Base-by-base conservation (phyloP, 345 rosid genomes). In the Clausena lansium region DNA sequence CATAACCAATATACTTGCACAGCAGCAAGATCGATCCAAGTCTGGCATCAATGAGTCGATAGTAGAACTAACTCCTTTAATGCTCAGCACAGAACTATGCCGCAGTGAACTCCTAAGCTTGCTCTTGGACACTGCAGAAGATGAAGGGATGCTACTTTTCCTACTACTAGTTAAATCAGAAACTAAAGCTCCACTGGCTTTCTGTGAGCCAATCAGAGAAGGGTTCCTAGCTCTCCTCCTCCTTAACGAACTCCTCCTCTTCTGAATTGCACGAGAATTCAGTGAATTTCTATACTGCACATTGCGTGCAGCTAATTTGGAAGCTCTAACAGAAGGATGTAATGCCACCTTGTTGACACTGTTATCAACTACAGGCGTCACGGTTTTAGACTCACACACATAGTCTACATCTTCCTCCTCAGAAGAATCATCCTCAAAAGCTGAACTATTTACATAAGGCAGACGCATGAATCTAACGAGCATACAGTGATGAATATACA, bases 161-260 rank as follows among this genome's bases (percentile, higher is more conserved):
- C 90, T 88, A 79, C 90, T 83, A 68, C 83, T 80, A 27, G 89
- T 81, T 69, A 89, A 71, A 81, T 90, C 98, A 74, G 91, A 86
- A 76, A 84, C 86, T n/a, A 86, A 63, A 28, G 87, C 76, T 65
- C 93, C 95, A 79, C 80, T 87, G 73, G 87, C 79, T 81, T 84
- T 88, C 77, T 89, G 91, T 38, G 73, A 28, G 60, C 88, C 82
- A 36, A 70, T 70, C 28, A 81, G 66, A 3, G 87, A 78, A 77
- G 86, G 83, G 84, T 85, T 90, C 75, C 92, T 88, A 28, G 89
- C 86, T 85, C 91, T 88, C 84, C 84, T 91, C 81, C 89, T 82
- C 88, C 89, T 89, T 33, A 88, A 67, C 0, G 96, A 89, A 71
- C 97, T 97, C 83, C 98, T 88, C 77, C 92, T 86, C 88, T 89